Evolutionary conservation across 2,329 filamentous ascomycete species (phyloP).

Genomic region (Hirsutella thompsonii): DNA sequence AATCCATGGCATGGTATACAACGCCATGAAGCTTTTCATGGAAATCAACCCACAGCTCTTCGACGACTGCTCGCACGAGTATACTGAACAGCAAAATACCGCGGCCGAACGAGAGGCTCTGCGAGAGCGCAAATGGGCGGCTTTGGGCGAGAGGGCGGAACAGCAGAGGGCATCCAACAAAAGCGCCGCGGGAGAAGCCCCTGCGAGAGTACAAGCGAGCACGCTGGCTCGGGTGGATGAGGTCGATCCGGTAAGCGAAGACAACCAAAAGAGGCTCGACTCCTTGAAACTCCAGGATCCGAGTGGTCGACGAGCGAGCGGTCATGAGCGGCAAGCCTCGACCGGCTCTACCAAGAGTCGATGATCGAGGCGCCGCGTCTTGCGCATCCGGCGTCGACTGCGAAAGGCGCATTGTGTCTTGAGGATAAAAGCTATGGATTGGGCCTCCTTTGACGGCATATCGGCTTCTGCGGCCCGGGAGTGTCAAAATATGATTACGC

Average conservation of each 20-base stretch:
- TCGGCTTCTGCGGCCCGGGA: too few relatives aligned
- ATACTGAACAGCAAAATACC: conserved; percentile 90
- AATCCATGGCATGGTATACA: conserved; percentile 99
- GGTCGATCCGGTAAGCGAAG: conserved; percentile 64
- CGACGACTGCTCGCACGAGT: conserved; percentile 96
- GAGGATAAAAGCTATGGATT: too few relatives aligned
- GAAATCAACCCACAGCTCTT: conserved; percentile 98
- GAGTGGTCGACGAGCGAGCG: conserved; percentile 39
- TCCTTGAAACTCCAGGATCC: conserved; percentile 83
- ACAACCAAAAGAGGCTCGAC: conserved; percentile 78
- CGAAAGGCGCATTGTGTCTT: not conserved
- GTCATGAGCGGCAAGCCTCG: conserved; percentile 49
- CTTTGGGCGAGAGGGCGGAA: conserved; percentile 68
- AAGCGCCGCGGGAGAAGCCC: conserved; percentile 11
- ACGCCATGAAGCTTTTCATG: conserved; percentile 99
- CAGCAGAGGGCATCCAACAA: conserved; percentile 38
- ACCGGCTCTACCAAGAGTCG: conserved; percentile 39
- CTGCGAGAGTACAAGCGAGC: conserved; percentile 23
- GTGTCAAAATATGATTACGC: too few relatives aligned
- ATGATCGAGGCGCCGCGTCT: conserved; percentile 16
- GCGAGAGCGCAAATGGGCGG: conserved; percentile 81
- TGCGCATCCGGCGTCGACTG: not conserved
- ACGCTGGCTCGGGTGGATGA: conserved; percentile 52
- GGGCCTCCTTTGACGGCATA: too few relatives aligned
- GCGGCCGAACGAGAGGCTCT: conserved; percentile 72